Percentiles rank a stretch among this genome's conserved stretches.
These are phyloP conservation scores for Dendrobium officinale DNA, from an alignment of 106 monocot species.

Conservation along the genomic window DNA sequence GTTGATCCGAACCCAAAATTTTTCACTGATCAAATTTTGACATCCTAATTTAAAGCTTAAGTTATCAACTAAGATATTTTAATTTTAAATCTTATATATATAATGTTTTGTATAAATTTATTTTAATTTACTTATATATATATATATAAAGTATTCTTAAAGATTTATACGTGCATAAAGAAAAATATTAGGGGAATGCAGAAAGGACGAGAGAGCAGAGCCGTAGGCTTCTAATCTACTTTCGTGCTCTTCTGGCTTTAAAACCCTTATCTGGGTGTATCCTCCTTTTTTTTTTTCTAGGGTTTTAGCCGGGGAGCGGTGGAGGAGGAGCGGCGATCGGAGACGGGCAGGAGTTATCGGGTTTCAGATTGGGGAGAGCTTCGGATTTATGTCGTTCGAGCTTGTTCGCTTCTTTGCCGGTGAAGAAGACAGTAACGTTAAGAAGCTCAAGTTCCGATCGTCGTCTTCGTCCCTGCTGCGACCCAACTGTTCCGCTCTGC, in stretches of 20 bases:
- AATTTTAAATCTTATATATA: too few species aligned
- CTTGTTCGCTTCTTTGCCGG: slow-evolving; percentile 9
- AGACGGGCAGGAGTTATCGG: background rate
- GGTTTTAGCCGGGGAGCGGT: slow-evolving; percentile 9
- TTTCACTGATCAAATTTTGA: too few species aligned
- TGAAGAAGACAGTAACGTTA: background rate
- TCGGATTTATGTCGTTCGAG: slow-evolving; percentile 20
- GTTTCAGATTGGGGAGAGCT: background rate
- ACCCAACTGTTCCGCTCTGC: background rate
- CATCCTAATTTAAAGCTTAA: too few species aligned
- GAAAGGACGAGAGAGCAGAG: background rate
- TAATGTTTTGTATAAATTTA: too few species aligned
- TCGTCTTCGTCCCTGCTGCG: background rate
- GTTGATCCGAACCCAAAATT: too few species aligned
- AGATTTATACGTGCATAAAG: too few species aligned
- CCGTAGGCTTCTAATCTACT: slow-evolving; percentile 4
- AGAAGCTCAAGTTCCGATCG: background rate
- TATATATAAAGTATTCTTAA: too few species aligned
- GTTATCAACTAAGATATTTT: too few species aligned
- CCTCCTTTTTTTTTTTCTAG: background rate
- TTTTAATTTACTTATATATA: too few species aligned
- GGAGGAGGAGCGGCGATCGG: background rate
- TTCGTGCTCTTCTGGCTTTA: slow-evolving; percentile 1
- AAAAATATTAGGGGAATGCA: too few species aligned
- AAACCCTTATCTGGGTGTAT: background rate